phyloP scores from a whole-genome alignment of 805 yeast genomes.

The Yamadazyma olivae region DNA sequence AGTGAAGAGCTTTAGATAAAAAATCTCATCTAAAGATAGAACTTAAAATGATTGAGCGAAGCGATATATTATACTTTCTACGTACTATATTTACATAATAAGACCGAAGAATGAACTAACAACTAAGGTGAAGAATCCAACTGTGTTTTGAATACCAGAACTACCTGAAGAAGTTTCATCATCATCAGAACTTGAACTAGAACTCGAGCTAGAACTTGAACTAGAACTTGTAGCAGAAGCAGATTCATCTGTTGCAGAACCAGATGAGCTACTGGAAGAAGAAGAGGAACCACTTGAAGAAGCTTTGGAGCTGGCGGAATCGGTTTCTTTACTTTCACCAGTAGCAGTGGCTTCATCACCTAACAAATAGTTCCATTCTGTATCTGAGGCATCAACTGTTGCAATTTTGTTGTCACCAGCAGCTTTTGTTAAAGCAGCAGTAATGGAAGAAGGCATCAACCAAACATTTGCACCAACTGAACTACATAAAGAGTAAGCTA shows the following conservation, averaged over 20 bases:
- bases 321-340: neutral
- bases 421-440: conserved; percentile 16
- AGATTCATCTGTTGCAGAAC: neutral
- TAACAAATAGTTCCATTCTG: conserved; percentile 7
- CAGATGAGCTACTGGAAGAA: neutral
- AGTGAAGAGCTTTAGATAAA: too few species aligned
- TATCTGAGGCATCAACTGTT: conserved; percentile 12
- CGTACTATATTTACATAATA: conserved; percentile 1
- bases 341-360: neutral
- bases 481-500: conserved; percentile 42
- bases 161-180: conserved; percentile 2
- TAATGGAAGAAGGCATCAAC: conserved; percentile 31
- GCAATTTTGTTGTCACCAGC: conserved; percentile 22
- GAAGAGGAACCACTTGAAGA: neutral
- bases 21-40: too few species aligned
- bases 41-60: too few species aligned
- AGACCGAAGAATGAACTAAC: conserved; percentile 8
- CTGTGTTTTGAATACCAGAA: conserved; percentile 4
- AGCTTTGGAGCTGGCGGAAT: neutral
- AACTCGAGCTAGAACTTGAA: conserved; percentile 3
- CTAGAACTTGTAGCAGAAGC: conserved; percentile 4
- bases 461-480: conserved; percentile 31
- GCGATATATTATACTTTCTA: too few species aligned
- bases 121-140: conserved; percentile 9
- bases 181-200: neutral